A percentile compares a stretch with the other conserved stretches of the same genome.
Evolutionary conservation across 2,329 filamentous ascomycete genomes (phyloP).

Genomic region (Neopestalotiopsis sp.): DNA sequence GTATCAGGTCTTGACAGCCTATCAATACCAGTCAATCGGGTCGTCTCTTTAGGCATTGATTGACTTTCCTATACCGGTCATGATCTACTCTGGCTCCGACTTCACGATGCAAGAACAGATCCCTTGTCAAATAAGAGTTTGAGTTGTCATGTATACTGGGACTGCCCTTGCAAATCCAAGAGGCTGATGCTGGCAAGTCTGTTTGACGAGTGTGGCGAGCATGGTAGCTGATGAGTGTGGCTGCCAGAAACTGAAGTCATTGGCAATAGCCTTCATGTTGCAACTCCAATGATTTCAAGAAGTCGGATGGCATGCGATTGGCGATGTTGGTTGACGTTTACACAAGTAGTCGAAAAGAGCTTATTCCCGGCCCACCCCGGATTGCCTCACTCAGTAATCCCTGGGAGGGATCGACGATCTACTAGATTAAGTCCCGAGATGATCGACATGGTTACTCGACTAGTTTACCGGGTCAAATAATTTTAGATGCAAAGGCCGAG

Average conservation of each 20-base stretch:
- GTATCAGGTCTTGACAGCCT: background rate
- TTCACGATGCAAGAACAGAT: background rate
- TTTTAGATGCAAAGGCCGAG: background rate
- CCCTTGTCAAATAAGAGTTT: background rate
- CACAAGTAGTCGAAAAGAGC: background rate
- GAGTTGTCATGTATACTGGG: background rate
- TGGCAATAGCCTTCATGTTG: background rate
- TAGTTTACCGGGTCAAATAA: background rate
- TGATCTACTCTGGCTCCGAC: background rate
- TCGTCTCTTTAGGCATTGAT: background rate
- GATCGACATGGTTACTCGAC: background rate
- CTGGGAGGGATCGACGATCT: background rate
- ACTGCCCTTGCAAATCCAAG: background rate
- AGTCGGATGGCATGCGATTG: background rate
- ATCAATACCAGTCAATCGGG: background rate
- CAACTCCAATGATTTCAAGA: background rate
- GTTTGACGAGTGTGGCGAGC: constrained; percentile 1
- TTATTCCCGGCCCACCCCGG: background rate
- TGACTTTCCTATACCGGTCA: background rate
- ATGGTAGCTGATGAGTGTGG: background rate
- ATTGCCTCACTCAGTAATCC: background rate
- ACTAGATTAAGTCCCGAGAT: background rate
- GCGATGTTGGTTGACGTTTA: background rate
- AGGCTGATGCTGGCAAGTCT: background rate
- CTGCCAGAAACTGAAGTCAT: background rate